Evolutionary conservation across 2,329 filamentous ascomycete species (phyloP), one percentile per base, ranked within the genome.

Genomic region (Aspergillus pseudoterreus): DNA sequence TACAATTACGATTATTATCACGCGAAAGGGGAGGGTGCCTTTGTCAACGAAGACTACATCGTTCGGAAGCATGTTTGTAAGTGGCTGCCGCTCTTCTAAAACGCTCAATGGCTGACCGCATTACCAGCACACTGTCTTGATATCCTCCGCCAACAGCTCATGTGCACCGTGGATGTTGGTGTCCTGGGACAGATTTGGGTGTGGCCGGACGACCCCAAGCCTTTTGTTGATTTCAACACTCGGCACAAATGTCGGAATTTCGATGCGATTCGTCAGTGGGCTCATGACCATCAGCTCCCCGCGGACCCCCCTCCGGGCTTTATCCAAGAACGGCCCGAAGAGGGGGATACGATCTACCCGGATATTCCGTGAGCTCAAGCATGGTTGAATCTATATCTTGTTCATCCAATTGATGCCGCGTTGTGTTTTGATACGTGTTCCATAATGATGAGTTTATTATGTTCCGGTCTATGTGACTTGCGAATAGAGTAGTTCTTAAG

Each of bases 1-100:
- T 85, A 78, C 70, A 85, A 85, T 59, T 81, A 80, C 50, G 73
- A 79, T n/a, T 79, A 83, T 60, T 86, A 86, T 64, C 75, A 75
- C 54, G 61, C 61, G 0, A 58, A 75, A 21, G 77, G 77, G 2
- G 60, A 74, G 22, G 78, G 81, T 1, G 76, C 80, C 0, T 86
- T 85, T 58, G 60, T 63, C 14, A 84, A 85, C 59, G 72, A 78
- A 2, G 80, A 82, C 17, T 65, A 71, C 32, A 78, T 85, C 39
- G 65, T 85, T 6, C 75, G 74, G 15, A 71, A 75, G 2, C 83
- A 86, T 61, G 73, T 83, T 57, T 80, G 81, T 84, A 70, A 66
- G 79, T 75, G 49, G 10, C 5, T 12, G 24, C 12, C 14, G 6
- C 10, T 4, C 43, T 39, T 22, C 15, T 19, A 8, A 6, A 4